Percentiles rank a stretch among this genome's conserved stretches.
These are phyloP conservation scores for Orbilia ellipsospora DNA, from an alignment of 2,329 filamentous ascomycete species.

Conservation along the genomic window DNA sequence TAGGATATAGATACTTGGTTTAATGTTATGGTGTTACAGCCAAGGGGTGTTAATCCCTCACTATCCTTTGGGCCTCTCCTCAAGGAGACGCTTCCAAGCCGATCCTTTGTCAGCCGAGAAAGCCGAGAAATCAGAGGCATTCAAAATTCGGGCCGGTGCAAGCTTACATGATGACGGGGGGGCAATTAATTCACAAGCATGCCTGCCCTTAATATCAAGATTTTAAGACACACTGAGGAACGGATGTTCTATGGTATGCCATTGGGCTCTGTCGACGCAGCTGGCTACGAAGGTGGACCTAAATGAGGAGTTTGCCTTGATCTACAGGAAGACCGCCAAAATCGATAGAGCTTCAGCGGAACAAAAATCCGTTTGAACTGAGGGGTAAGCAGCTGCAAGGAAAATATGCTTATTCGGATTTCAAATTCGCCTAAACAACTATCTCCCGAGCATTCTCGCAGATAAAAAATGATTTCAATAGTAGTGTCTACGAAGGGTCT, in stretches of 20 bases:
- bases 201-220: background rate
- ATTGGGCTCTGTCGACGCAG: too few species aligned
- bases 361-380: too few species aligned
- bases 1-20: background rate
- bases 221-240: background rate
- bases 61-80: background rate
- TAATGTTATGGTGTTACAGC: slow-evolving; percentile 49
- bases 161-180: slow-evolving; percentile 7
- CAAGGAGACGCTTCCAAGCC: slow-evolving; percentile 15
- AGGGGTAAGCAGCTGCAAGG: too few species aligned
- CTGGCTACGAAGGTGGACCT: too few species aligned
- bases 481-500: background rate
- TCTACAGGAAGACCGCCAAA: too few species aligned
- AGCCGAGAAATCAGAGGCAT: slow-evolving; percentile 17
- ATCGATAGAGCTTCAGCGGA: too few species aligned
- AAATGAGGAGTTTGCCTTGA: too few species aligned
- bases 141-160: slow-evolving; percentile 8
- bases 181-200: too few species aligned
- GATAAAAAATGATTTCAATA: too few species aligned
- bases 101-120: slow-evolving; percentile 44
- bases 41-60: slow-evolving; percentile 47
- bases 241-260: background rate
- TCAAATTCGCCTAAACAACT: too few species aligned
- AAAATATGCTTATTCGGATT: too few species aligned
- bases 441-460: too few species aligned